Conservation (phyloP, 2,329 filamentous ascomycete species). For the Pseudogymnoascus sp. region DNA sequence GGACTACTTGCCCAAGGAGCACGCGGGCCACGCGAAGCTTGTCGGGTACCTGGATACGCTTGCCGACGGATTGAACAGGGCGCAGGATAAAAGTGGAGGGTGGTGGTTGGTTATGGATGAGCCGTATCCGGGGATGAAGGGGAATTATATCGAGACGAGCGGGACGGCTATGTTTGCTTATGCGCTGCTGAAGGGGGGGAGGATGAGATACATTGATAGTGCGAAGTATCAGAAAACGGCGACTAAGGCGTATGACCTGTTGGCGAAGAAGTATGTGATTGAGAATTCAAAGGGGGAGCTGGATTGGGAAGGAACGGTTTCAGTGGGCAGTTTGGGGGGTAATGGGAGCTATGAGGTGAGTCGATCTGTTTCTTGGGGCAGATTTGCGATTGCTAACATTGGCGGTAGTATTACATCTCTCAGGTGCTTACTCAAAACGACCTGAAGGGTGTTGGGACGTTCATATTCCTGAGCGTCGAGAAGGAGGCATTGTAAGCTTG, state of each 20-base stretch:
- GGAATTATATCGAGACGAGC: constrained; percentile 35
- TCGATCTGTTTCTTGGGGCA: not conserved
- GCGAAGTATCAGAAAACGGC: constrained; percentile 15
- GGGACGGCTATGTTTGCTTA: constrained; percentile 35
- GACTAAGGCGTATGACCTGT: constrained; percentile 18
- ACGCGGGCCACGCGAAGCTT: constrained; percentile 16
- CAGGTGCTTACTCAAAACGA: constrained; percentile 19
- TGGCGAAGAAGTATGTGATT: constrained; percentile 15
- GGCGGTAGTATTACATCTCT: constrained; percentile 20
- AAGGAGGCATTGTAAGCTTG: not conserved
- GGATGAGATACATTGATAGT: constrained; percentile 29
- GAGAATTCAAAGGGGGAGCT: constrained; percentile 13
- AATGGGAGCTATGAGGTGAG: constrained; percentile 21
- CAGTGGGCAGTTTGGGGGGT: constrained; percentile 20
- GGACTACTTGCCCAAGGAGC: constrained; percentile 24
- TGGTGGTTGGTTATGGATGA: constrained; percentile 35
- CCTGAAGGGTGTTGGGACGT: constrained; percentile 23
- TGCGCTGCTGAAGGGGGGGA: constrained; percentile 32
- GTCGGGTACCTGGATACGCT: constrained; percentile 12
- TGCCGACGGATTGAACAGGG: constrained; percentile 16
- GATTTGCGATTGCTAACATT: not conserved
- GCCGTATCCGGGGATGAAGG: constrained; percentile 18
- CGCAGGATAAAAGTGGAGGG: constrained; percentile 25
- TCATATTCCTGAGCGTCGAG: constrained; percentile 22
- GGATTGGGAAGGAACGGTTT: constrained; percentile 22